Percentiles rank a stretch among this genome's conserved stretches.
Evolutionary conservation across 2,329 filamentous ascomycete genomes (phyloP).

Genomic region (Fusarium redolens): DNA sequence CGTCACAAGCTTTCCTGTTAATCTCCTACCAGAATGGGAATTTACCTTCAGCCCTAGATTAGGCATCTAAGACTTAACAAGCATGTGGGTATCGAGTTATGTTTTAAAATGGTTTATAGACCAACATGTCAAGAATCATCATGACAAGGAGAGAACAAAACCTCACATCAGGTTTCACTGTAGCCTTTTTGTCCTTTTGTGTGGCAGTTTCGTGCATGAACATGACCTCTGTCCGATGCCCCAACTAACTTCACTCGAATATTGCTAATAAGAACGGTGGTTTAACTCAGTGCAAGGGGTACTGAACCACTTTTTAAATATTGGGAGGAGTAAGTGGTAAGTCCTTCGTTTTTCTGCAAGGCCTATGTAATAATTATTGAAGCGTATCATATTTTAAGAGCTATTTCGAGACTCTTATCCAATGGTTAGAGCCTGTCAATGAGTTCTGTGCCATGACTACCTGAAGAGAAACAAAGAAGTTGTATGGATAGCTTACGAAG

Average conservation of each 20-base stretch:
- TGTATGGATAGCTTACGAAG: background rate
- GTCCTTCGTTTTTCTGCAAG: too few species aligned
- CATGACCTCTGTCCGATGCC: background rate
- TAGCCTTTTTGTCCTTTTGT: background rate
- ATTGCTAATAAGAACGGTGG: background rate
- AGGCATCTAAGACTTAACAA: background rate
- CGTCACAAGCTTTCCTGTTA: background rate
- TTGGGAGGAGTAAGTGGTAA: background rate
- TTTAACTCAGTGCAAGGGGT: too few species aligned
- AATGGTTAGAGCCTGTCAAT: background rate
- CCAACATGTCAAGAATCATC: background rate
- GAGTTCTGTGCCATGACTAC: background rate
- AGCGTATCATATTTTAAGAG: background rate
- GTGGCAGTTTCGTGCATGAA: background rate
- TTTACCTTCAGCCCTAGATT: background rate
- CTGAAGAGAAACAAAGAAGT: too few species aligned
- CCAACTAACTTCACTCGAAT: background rate
- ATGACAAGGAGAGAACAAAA: too few species aligned
- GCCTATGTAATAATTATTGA: background rate
- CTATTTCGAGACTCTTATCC: background rate
- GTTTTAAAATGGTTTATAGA: background rate
- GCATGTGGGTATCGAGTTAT: background rate
- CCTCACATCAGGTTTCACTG: background rate
- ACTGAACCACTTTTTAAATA: background rate
- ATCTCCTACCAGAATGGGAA: background rate